These are phyloP conservation scores for Candida anutae DNA, from an alignment of 1,139 yeast genomes.

Conservation along the genomic window DNA sequence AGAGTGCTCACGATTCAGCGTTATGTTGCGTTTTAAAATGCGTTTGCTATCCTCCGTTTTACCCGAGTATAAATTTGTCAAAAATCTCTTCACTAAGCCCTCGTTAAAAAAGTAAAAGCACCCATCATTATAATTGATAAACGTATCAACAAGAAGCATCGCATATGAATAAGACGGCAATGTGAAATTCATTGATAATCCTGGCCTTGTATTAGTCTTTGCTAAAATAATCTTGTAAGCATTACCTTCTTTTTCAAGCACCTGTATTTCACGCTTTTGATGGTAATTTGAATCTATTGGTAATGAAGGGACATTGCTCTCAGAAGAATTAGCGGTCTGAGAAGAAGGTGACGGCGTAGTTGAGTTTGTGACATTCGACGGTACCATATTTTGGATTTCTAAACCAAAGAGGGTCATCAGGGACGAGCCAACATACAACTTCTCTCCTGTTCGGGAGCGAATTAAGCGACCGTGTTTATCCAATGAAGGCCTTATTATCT, in stretches of 20 bases:
- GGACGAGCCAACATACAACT: slow-evolving; percentile 69
- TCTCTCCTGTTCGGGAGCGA: slow-evolving; percentile 67
- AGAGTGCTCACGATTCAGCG: slow-evolving; percentile 24
- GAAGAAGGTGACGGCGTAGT: slow-evolving; percentile 1
- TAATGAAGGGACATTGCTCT: slow-evolving; percentile 1
- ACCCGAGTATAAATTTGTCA: slow-evolving; percentile 52
- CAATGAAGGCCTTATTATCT: slow-evolving; percentile 57
- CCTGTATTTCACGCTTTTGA: slow-evolving; percentile 35
- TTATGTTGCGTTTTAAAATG: slow-evolving; percentile 30
- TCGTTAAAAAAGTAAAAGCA: slow-evolving; percentile 84
- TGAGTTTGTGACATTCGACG: slow-evolving; percentile 16
- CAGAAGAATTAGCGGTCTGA: slow-evolving; percentile 5
- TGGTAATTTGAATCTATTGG: too few relatives aligned
- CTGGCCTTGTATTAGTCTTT: slow-evolving; percentile 61
- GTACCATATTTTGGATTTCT: slow-evolving; percentile 61
- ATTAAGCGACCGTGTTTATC: slow-evolving; percentile 65
- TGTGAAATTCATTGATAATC: slow-evolving; percentile 58
- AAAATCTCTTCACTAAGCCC: slow-evolving; percentile 60
- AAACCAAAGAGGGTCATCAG: slow-evolving; percentile 76
- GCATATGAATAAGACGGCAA: slow-evolving; percentile 76
- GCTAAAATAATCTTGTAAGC: slow-evolving; percentile 65
- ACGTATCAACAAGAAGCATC: slow-evolving; percentile 64
- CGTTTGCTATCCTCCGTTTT: slow-evolving; percentile 32
- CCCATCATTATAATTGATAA: slow-evolving; percentile 73
- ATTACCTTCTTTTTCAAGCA: slow-evolving; percentile 65